Evolutionary conservation across 73 alveolate genomes (phyloP).

Genomic region (Paramecium primaurelia): DNA sequence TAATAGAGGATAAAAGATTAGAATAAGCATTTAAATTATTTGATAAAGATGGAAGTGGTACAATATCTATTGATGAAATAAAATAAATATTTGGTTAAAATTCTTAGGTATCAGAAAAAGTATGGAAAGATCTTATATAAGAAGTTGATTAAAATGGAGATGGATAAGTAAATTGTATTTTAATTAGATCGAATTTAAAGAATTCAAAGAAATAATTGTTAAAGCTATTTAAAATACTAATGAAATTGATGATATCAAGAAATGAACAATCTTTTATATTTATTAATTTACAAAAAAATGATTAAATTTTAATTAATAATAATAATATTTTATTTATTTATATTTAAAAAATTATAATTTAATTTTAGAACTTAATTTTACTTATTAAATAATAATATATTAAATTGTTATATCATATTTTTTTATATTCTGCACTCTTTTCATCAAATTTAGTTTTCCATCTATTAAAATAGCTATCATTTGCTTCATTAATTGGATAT

Average conservation of each 20-base stretch:
- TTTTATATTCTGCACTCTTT: not conserved
- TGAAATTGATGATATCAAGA: not conserved
- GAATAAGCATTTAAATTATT: conserved; percentile 65
- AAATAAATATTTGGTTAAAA: conserved; percentile 60
- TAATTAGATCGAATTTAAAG: conserved; percentile 51
- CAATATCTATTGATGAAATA: conserved; percentile 68
- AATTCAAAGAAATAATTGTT: conserved; percentile 56
- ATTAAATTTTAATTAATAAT: no score
- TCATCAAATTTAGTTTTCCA: conserved; percentile 5
- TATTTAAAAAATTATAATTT: no score
- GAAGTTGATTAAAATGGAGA: conserved; percentile 80
- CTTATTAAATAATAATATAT: not conserved
- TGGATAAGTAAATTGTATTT: conserved; percentile 63
- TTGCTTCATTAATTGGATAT: not conserved
- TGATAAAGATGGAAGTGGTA: conserved; percentile 78
- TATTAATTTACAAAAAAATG: not conserved
- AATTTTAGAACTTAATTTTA: no score
- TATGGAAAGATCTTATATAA: conserved; percentile 74
- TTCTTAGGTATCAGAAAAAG: conserved; percentile 43
- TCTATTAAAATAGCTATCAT: not conserved
- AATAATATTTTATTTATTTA: no score
- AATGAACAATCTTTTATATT: not conserved
- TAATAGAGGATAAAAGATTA: conserved; percentile 55
- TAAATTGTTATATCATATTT: not conserved
- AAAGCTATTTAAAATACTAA: conserved; percentile 2